These are phyloP conservation scores for Chytriomyces sp. DNA, from an alignment of 192 early-diverging fungal species.

Conservation along the genomic window DNA sequence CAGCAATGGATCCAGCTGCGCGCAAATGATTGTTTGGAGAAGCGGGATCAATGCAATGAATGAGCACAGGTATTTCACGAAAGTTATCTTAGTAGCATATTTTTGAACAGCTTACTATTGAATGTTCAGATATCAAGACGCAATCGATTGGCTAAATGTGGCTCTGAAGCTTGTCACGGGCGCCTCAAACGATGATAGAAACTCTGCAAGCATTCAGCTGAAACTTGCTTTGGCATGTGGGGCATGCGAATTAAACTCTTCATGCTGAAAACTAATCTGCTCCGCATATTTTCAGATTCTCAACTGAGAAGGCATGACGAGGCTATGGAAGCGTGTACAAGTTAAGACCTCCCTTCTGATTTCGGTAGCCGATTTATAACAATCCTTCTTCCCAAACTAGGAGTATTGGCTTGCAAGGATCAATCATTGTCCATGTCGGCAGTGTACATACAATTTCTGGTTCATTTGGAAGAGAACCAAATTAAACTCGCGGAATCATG, in stretches of 20 bases:
- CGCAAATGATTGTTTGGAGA: constrained; percentile 31
- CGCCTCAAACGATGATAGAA: constrained; percentile 11
- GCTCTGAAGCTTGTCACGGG: constrained; percentile 30
- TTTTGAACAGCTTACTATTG: not conserved
- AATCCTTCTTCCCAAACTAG: not conserved
- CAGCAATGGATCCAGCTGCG: constrained; percentile 10
- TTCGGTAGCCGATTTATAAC: too few species aligned
- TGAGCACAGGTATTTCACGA: not conserved
- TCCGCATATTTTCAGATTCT: constrained; percentile 12
- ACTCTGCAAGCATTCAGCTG: not conserved
- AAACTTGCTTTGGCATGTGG: too few species aligned
- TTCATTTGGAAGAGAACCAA: constrained; percentile 20
- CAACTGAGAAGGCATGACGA: constrained; percentile 14
- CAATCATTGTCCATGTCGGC: constrained; percentile 4
- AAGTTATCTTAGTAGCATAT: too few species aligned
- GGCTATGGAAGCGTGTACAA: constrained; percentile 2
- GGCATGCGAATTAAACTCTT: not conserved
- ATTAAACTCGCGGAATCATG: not conserved
- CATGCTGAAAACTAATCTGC: not conserved
- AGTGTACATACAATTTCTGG: constrained; percentile 22
- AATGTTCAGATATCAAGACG: constrained; percentile 19
- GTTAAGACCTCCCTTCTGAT: not conserved
- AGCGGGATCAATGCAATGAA: constrained; percentile 24
- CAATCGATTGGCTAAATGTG: constrained; percentile 27
- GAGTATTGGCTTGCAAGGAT: not conserved